Evolutionary conservation across 1,284 basidiomycete species (phyloP).

Genomic region (Papiliotrema laurentii): DNA sequence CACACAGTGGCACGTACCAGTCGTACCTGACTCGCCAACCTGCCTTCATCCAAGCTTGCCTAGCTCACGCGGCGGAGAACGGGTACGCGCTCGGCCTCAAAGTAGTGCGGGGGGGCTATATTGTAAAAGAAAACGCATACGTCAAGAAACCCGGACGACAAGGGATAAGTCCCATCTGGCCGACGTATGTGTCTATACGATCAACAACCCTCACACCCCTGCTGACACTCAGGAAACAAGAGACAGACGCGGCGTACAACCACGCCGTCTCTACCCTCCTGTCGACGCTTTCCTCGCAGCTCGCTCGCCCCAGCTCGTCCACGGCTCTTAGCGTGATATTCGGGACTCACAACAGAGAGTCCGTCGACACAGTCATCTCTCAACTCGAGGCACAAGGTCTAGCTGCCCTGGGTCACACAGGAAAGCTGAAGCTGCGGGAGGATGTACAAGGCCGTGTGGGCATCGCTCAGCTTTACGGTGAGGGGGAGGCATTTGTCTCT

Average conservation of each 20-base stretch:
- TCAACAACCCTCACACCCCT: background rate
- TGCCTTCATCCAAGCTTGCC: slow-evolving; percentile 61
- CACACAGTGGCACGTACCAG: slow-evolving; percentile 67
- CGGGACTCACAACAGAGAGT: slow-evolving; percentile 78
- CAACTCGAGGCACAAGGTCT: slow-evolving; percentile 60
- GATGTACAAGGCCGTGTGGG: slow-evolving; percentile 62
- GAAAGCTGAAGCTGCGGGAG: slow-evolving; percentile 46
- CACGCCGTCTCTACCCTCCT: slow-evolving; percentile 61
- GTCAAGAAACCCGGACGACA: slow-evolving; percentile 27
- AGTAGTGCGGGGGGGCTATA: slow-evolving; percentile 91
- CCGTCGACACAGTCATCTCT: slow-evolving; percentile 59
- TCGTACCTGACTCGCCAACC: slow-evolving; percentile 67
- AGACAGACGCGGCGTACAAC: slow-evolving; percentile 79
- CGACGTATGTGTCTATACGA: slow-evolving; percentile 21
- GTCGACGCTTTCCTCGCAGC: slow-evolving; percentile 53
- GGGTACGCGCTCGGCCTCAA: slow-evolving; percentile 85
- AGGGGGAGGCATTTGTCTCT: slow-evolving; percentile 21
- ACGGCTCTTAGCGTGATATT: slow-evolving; percentile 68
- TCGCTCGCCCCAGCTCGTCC: slow-evolving; percentile 47
- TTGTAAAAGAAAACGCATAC: slow-evolving; percentile 60
- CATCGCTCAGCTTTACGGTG: slow-evolving; percentile 80
- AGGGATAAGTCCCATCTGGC: slow-evolving; percentile 50
- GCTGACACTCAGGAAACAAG: slow-evolving; percentile 45
- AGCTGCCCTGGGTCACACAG: slow-evolving; percentile 41
- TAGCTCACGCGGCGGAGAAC: slow-evolving; percentile 63